Evolutionary conservation across 2,329 filamentous ascomycete genomes (phyloP), one percentile per base, ranked within the genome.

Genomic region (Cryphonectria nitschkei): DNA sequence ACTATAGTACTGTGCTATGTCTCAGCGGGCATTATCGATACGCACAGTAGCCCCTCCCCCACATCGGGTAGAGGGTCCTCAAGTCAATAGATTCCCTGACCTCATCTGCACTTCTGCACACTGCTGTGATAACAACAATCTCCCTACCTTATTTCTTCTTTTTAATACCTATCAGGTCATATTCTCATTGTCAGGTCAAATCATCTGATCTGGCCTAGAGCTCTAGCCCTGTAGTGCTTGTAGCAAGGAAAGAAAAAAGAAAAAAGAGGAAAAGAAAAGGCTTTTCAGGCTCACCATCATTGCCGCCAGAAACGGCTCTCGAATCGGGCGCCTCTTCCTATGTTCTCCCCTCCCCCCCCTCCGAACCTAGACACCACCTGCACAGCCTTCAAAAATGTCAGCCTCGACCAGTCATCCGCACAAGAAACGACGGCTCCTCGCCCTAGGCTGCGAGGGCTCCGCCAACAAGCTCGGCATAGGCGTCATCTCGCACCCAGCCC

Each of bases 381-480:
- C 8, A 29, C n/a, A 46, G 26, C 37, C 37, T 16, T 13, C 22
- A 65, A 69, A 43, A 19, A 73, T 73, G 71, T 65, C 69, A 1
- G 39, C 71, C 46, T 29, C 67, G 3, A 4, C 26, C 32, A 63
- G 62, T 29, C 32, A 52, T n/a, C 60, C 66, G 1, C 52, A 41
- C 2, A 77, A 75, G 77, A 81, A 77, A 72, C 78, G 73, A 76
- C 81, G 83, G 70, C 85, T 85, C 77, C 84, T 89, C 74, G 85
- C 87, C 75, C 82, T 90, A 74, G 88, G 88, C 74, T 88, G 86
- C 79, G 96, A 99, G 85, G 95, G 96, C 80, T 97, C 94, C 70
- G 96, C 96, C 82, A 99, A 99, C 86, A 99, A 99, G 83, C 90
- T 99, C 67, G 96, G 95, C 75, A 92, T 98, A 71, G 96, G 96